phyloP scores from a whole-genome alignment of 805 yeast genomes.

The Schizosaccharomyces osmophilus region DNA sequence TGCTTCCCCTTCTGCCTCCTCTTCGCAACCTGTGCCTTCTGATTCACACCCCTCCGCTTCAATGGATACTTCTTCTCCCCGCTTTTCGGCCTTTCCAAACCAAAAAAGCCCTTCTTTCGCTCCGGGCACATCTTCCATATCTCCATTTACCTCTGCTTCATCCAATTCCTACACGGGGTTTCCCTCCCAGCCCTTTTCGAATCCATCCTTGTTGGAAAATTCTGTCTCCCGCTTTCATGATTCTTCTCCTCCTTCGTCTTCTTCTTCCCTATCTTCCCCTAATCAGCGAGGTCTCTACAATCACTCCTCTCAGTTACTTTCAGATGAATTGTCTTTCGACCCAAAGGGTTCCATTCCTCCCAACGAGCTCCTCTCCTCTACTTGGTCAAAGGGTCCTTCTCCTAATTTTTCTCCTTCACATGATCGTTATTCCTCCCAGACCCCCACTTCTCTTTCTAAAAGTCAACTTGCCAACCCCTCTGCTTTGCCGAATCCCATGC shows the following conservation, averaged over 20 bases:
- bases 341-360: background rate
- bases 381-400: background rate
- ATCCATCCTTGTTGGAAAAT: background rate
- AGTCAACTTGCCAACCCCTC: too few species aligned
- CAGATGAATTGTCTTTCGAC: background rate
- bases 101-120: background rate
- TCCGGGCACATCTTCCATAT: background rate
- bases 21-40: too few species aligned
- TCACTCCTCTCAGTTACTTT: background rate
- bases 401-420: background rate
- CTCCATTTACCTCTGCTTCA: background rate
- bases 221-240: background rate
- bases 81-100: background rate
- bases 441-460: too few species aligned
- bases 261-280: background rate
- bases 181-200: too few species aligned
- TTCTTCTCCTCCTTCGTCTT: background rate
- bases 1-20: too few species aligned
- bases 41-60: too few species aligned
- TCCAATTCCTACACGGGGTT: background rate
- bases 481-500: too few species aligned
- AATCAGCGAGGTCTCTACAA: background rate
- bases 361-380: background rate
- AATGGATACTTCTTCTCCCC: background rate
- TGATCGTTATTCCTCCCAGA: too few species aligned